Conservation (phyloP, 768 basidiomycete species). For the Leucogyrophana mollusca region DNA sequence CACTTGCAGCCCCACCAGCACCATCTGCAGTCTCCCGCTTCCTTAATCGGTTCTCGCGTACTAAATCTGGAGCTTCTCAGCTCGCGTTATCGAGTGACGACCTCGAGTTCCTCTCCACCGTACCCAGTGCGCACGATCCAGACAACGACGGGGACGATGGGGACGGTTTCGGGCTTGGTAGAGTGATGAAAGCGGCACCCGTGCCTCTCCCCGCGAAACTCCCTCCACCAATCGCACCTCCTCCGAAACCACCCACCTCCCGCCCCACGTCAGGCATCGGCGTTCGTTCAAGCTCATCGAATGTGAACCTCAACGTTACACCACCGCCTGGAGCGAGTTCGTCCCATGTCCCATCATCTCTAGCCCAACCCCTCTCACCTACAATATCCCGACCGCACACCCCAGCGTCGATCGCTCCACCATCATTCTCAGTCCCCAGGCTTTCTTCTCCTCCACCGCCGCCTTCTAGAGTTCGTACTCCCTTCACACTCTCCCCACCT, state of each 20-base stretch:
- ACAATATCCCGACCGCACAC: slow-evolving; percentile 15
- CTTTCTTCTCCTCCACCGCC: slow-evolving; percentile 17
- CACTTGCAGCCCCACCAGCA: slow-evolving; percentile 20
- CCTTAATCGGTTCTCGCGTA: slow-evolving; percentile 69
- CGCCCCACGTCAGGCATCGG: slow-evolving; percentile 7
- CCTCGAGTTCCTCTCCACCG: slow-evolving; percentile 73
- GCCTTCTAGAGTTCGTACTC: slow-evolving; percentile 15
- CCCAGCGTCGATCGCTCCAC: slow-evolving; percentile 9
- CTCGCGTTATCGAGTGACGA: slow-evolving; percentile 78
- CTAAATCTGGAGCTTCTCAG: slow-evolving; percentile 32
- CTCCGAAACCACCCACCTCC: slow-evolving; percentile 24
- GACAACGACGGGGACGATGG: slow-evolving; percentile 30
- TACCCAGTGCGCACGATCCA: slow-evolving; percentile 51
- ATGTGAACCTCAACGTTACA: too few species aligned
- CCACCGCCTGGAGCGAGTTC: not conserved
- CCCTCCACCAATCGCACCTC: slow-evolving; percentile 46
- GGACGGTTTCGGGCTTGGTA: slow-evolving; percentile 37
- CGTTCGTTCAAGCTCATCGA: not conserved
- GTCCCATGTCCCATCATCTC: slow-evolving; percentile 11
- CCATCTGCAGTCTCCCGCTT: slow-evolving; percentile 83
- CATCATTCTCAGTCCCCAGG: slow-evolving; percentile 10
- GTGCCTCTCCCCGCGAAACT: slow-evolving; percentile 41
- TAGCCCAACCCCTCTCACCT: slow-evolving; percentile 28
- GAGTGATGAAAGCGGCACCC: slow-evolving; percentile 39
- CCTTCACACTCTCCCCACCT: slow-evolving; percentile 24